Percentiles rank a stretch among this genome's conserved stretches.
Conservation (phyloP, 2,329 filamentous ascomycete genomes). For the Hawksworthiomyces lignivorus region DNA sequence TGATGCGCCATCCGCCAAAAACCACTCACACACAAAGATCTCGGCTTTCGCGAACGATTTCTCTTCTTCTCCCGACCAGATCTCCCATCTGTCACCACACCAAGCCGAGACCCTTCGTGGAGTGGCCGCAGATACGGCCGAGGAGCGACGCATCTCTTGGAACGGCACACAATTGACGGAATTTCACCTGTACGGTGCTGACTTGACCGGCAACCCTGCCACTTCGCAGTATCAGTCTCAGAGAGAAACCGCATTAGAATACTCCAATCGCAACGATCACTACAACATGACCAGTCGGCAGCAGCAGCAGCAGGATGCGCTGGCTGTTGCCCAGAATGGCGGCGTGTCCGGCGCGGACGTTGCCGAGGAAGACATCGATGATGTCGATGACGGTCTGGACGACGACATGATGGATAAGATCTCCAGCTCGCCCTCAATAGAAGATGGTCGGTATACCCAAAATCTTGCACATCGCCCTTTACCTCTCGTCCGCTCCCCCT, state of each 20-base stretch:
- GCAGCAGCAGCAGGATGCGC: slow-evolving; percentile 49
- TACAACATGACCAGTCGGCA: slow-evolving; percentile 26
- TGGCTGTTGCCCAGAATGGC: slow-evolving; percentile 56
- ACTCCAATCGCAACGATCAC: slow-evolving; percentile 8
- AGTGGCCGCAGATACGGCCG: slow-evolving; percentile 66
- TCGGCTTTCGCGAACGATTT: slow-evolving; percentile 43
- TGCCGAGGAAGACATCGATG: slow-evolving; percentile 57
- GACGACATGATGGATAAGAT: slow-evolving; percentile 99
- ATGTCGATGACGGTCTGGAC: slow-evolving; percentile 59
- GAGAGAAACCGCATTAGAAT: slow-evolving; percentile 8
- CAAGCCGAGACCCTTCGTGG: slow-evolving; percentile 79
- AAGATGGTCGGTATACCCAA: slow-evolving; percentile 80
- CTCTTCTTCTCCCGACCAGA: slow-evolving; percentile 19
- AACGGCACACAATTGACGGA: slow-evolving; percentile 31
- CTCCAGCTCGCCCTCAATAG: slow-evolving; percentile 96
- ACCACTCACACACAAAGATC: slow-evolving; percentile 56
- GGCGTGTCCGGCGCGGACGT: slow-evolving; percentile 38
- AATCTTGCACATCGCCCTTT: slow-evolving; percentile 17
- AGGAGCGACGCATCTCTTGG: slow-evolving; percentile 61
- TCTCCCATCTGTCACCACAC: slow-evolving; percentile 57
- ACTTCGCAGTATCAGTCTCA: slow-evolving; percentile 27
- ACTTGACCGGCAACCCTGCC: slow-evolving; percentile 33
- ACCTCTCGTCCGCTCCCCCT: slow-evolving; percentile 13
- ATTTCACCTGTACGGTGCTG: slow-evolving; percentile 38
- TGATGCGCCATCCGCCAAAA: slow-evolving; percentile 72